phyloP scores from a whole-genome alignment of 495 filamentous ascomycete species.

The Daldinia decipiens region DNA sequence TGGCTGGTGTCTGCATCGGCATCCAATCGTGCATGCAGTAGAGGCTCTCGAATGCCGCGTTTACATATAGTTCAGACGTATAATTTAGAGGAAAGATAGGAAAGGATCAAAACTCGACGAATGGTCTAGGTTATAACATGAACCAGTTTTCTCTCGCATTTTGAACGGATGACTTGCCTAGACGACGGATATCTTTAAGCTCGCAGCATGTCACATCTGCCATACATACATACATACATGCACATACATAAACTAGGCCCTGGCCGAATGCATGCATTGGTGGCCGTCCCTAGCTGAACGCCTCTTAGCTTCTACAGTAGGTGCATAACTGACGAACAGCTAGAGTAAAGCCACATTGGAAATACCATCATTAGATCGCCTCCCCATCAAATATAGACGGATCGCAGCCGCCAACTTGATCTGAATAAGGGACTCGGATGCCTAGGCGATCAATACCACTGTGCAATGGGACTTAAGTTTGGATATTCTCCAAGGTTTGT shows the following conservation, averaged over 20 bases:
- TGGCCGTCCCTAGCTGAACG: slow-evolving; percentile 52
- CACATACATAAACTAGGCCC: slow-evolving; percentile 49
- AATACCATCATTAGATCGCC: neutral
- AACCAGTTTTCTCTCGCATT: slow-evolving; percentile 20
- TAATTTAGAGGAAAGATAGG: slow-evolving; percentile 12
- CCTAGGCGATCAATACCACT: slow-evolving; percentile 2
- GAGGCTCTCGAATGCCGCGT: slow-evolving; percentile 28
- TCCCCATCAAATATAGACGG: slow-evolving; percentile 9
- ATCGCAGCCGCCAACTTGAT: slow-evolving; percentile 10
- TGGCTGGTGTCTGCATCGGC: slow-evolving; percentile 29
- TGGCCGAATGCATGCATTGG: slow-evolving; percentile 59
- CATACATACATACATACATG: slow-evolving; percentile 44
- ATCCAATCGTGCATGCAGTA: slow-evolving; percentile 43
- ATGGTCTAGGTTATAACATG: slow-evolving; percentile 17
- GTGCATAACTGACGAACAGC: slow-evolving; percentile 48
- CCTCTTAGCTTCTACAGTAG: slow-evolving; percentile 37
- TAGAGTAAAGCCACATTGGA: slow-evolving; percentile 25
- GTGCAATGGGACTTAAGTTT: slow-evolving; percentile 28
- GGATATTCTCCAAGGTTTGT: slow-evolving; percentile 32
- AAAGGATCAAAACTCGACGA: slow-evolving; percentile 18
- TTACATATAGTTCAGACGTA: slow-evolving; percentile 20
- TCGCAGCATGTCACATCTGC: slow-evolving; percentile 46
- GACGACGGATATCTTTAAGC: slow-evolving; percentile 37
- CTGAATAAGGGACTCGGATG: slow-evolving; percentile 16
- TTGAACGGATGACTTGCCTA: slow-evolving; percentile 30